Base-by-base conservation (phyloP, 768 basidiomycete species). In the Mycena leptocephala region DNA sequence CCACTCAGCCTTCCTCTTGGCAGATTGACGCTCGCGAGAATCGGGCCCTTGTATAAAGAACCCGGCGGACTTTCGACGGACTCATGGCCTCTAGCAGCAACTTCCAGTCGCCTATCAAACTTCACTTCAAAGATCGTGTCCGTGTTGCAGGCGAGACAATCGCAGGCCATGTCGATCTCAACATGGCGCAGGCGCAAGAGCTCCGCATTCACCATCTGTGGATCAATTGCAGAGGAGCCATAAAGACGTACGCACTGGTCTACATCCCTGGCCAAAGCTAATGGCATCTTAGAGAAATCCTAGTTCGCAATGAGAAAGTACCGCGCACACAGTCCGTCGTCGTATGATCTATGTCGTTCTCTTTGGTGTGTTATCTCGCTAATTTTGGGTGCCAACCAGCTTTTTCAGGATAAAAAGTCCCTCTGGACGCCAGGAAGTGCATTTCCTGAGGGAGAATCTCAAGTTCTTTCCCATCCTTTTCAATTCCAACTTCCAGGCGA, bases 141-240 rank as follows among this genome's bases (percentile, higher is more conserved):
- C 63, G 63, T 64, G 63, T 64, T 46, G 63, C 63, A 28, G 63
- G 41, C 24, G 63, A 64, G 28, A 43, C 41, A 64, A 64, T 64
- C 41, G 63, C 63, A 64, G 63, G 63, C 63, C 63, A 64, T 64
- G 63, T 64, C 9, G 63, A 64, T 64, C 63, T 64, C 26, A 64
- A 64, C 28, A 32, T 64, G 26, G 63, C 39, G 41, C 39, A 46
- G 39, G 63, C 28, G 18, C 30, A 58, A 22, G 56, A 58, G 18
- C 56, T 58, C 32, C 56, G 33, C 56, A 58, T 58, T 33, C 56
- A 58, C 18, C 28, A 33, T 58, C 32, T 58, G 56, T 58, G 56
- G 56, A 58, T 58, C 56, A 58, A 58, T 18, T 33, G 30, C 30
- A 58, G 56, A 33, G 56, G 56, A 33, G 56, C 32, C 56, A 33